phyloP scores from a whole-genome alignment of 169 alveolate genomes.

The Perkinsus olseni region DNA sequence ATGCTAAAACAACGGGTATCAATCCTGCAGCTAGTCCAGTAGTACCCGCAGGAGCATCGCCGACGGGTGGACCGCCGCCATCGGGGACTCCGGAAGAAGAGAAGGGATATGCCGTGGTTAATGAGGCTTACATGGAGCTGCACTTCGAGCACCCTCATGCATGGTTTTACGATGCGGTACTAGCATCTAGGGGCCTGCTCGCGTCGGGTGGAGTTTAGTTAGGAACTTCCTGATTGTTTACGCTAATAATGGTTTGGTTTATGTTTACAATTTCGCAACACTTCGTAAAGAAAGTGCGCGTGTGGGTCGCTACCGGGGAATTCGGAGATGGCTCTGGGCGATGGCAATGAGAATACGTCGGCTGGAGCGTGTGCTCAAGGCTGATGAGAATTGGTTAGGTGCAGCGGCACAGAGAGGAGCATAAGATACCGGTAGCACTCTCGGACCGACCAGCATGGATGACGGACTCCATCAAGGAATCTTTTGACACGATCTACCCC shows the following conservation, averaged over 20 bases:
- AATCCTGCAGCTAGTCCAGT: background rate
- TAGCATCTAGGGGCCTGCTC: background rate
- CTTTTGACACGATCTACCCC: background rate
- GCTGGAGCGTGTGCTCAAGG: too few species aligned
- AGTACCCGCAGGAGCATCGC: background rate
- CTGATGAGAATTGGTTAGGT: too few species aligned
- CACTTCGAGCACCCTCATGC: background rate
- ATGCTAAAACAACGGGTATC: background rate
- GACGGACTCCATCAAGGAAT: background rate
- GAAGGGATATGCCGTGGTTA: background rate
- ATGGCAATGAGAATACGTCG: too few species aligned
- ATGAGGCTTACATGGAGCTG: background rate
- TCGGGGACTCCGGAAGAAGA: background rate
- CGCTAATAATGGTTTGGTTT: too few species aligned
- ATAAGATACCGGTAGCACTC: background rate
- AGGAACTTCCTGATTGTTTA: too few species aligned
- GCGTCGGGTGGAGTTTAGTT: too few species aligned
- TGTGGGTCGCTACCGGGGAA: too few species aligned
- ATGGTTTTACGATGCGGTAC: background rate
- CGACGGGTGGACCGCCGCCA: background rate
- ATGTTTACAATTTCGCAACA: too few species aligned
- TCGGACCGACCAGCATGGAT: background rate
- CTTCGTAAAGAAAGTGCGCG: too few species aligned
- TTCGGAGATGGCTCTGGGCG: too few species aligned
- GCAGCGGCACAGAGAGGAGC: background rate